A percentile compares a stretch with the other conserved stretches of the same genome.
Evolutionary conservation across 1,139 yeast species (phyloP).

Genomic region (Geotrichum candidum): DNA sequence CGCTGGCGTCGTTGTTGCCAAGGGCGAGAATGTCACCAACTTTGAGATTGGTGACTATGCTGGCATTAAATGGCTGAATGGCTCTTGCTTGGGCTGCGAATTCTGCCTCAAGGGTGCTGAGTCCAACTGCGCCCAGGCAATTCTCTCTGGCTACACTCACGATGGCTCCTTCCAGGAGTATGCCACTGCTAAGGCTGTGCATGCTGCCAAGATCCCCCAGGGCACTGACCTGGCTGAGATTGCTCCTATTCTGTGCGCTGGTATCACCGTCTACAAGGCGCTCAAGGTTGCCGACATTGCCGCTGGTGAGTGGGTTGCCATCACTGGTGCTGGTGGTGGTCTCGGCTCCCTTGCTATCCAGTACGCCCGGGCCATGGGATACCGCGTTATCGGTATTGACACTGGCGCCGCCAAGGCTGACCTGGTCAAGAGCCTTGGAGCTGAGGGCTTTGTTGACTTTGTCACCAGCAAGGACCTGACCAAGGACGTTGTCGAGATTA

Average conservation of each 20-base stretch:
- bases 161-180: constrained; percentile 83
- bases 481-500: constrained; percentile 47
- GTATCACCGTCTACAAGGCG: constrained; percentile 81
- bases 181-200: constrained; percentile 80
- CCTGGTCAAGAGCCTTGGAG: constrained; percentile 54
- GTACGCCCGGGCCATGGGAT: constrained; percentile 79
- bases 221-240: constrained; percentile 67
- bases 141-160: constrained; percentile 71
- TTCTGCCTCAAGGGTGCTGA: constrained; percentile 63
- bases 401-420: constrained; percentile 62
- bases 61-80: constrained; percentile 67
- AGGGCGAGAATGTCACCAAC: constrained; percentile 60
- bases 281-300: constrained; percentile 52
- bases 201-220: constrained; percentile 70
- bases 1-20: constrained; percentile 75
- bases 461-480: constrained; percentile 43
- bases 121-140: constrained; percentile 63
- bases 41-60: constrained; percentile 73
- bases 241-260: constrained; percentile 76
- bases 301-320: too few relatives aligned
- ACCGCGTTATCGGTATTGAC: constrained; percentile 69
- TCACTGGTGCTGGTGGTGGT: constrained; percentile 52
- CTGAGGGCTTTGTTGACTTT: constrained; percentile 66
- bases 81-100: constrained; percentile 70
- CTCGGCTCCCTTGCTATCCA: constrained; percentile 76